These are phyloP conservation scores for Solanum piurae DNA, from an alignment of 257 asterid genomes.

Conservation along the genomic window DNA sequence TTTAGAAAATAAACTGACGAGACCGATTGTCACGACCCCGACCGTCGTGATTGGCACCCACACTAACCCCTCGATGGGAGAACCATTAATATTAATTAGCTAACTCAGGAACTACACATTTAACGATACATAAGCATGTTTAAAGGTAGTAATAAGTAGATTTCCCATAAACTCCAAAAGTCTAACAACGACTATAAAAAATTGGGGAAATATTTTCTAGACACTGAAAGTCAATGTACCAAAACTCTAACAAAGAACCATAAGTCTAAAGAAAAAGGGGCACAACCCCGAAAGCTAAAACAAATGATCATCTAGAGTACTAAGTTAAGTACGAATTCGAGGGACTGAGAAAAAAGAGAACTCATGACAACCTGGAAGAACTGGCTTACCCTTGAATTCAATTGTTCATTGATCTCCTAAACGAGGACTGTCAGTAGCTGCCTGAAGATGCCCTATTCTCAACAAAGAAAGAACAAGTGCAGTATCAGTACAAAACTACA, in stretches of 20 bases:
- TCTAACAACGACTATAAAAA: not conserved
- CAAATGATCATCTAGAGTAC: not conserved
- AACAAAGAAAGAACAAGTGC: not conserved
- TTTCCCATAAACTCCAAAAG: not conserved
- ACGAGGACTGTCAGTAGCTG: not conserved
- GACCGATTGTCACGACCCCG: not conserved
- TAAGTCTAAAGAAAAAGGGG: not conserved
- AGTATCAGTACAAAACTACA: not conserved
- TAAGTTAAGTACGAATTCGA: not conserved
- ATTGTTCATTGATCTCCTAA: not conserved
- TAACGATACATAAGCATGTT: not conserved
- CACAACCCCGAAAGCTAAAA: not conserved
- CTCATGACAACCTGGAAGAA: not conserved
- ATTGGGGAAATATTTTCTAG: no score
- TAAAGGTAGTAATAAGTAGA: not conserved
- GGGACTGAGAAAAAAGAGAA: not conserved
- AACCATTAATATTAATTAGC: not conserved
- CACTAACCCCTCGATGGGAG: not conserved
- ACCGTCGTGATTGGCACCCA: not conserved
- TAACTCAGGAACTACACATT: not conserved
- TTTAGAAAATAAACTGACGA: no score
- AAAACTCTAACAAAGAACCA: not conserved
- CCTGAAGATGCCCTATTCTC: not conserved
- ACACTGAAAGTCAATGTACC: not conserved
- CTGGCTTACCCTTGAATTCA: not conserved